Evolutionary conservation across 73 alveolate genomes (phyloP), one percentile per base, ranked within the genome.

Genomic region (Stentor coeruleus): DNA sequence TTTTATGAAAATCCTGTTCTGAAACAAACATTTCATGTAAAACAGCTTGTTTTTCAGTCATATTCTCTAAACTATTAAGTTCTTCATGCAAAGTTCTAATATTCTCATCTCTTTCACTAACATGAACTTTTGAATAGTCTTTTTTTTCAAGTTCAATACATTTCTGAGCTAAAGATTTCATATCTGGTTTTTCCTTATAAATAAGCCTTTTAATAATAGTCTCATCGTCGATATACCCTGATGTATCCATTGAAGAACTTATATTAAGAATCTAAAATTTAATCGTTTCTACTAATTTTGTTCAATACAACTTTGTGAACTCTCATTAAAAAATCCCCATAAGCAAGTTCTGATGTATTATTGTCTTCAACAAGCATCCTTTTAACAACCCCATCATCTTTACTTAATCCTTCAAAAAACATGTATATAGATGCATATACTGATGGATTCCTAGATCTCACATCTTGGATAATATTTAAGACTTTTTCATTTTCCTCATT

Each of bases 301-400:
- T n/a, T n/a, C n/a, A n/a, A n/a, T n/a, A n/a, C n/a, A n/a, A n/a
- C n/a, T 66, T 66, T 66, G 42, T 66, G 79, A 26, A 66, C 15
- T 31, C 41, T 66, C 2, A 20, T 1, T 20, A 20, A 66, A 40
- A 28, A 66, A 33, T 66, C 79, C n/a, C 15, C 49, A 33, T 66
- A 66, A 2, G 42, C 11, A 11, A 66, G 2, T 66, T 66, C 79
- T 28, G n/a, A 11, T 0, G 42, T 26, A 37, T 28, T 20, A 26
- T 66, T 20, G 37, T 66, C 79, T 33, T 66, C 79, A 0, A 66
- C 79, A 14, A 66, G 14, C 2, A 66, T 28, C 33, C 79, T 66
- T 2, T 33, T 66, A 11, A 66, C 0, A 1, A 66, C 39, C 15
- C 1, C 1, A 1, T 66, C 79, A 66, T 26, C 11, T n/a, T n/a